phyloP scores from a whole-genome alignment of 2,329 filamentous ascomycete species.

The Alternaria metachromatica region DNA sequence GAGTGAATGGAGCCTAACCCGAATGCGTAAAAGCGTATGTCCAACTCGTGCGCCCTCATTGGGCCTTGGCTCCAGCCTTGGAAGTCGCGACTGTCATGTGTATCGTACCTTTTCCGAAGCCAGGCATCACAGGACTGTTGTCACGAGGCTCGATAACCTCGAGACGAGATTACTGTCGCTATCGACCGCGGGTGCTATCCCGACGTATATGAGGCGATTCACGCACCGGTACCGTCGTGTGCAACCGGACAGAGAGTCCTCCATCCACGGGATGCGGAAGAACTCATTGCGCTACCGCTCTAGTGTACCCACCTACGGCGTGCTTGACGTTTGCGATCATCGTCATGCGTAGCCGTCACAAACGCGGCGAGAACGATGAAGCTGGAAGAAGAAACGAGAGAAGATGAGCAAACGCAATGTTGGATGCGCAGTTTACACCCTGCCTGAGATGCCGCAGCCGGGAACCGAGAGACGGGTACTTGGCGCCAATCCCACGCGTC shows the following conservation, averaged over 20 bases:
- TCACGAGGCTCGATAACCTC: neutral
- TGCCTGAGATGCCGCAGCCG: constrained; percentile 2
- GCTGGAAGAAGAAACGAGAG: neutral
- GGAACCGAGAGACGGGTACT: constrained; percentile 24
- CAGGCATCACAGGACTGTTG: neutral
- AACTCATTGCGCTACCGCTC: constrained; percentile 7
- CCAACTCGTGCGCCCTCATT: constrained; percentile 10
- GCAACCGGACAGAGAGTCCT: constrained; percentile 3
- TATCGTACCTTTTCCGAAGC: neutral
- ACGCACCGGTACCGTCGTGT: neutral
- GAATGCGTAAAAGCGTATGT: neutral
- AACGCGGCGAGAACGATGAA: neutral
- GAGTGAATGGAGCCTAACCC: constrained; percentile 9
- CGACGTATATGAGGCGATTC: neutral
- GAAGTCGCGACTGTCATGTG: neutral
- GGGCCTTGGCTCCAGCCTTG: neutral
- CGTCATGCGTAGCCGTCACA: constrained; percentile 1
- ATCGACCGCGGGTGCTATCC: neutral
- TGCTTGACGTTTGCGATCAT: constrained; percentile 7
- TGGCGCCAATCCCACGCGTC: constrained; percentile 24
- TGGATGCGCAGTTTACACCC: neutral
- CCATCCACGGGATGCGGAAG: constrained; percentile 1
- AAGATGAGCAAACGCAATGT: neutral
- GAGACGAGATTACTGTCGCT: neutral
- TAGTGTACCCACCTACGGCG: constrained; percentile 11